A percentile compares a stretch with the other conserved stretches of the same genome.
These are phyloP conservation scores for Erigeron canadensis DNA, from an alignment of 129 eudicot species.

Conservation along the genomic window DNA sequence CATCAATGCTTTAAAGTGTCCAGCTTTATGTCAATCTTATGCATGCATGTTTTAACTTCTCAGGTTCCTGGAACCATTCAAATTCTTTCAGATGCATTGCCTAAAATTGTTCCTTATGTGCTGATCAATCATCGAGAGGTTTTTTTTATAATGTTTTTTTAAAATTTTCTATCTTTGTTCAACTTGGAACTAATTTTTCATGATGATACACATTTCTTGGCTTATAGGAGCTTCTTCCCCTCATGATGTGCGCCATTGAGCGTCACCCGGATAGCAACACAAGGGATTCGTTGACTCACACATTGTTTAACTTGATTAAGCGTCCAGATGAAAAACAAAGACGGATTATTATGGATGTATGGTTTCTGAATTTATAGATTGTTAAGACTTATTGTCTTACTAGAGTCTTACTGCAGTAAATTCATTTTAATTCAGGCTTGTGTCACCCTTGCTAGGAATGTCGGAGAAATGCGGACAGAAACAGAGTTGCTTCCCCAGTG, in stretches of 20 bases:
- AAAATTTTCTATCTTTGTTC: constrained; percentile 2
- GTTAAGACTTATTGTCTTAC: neutral
- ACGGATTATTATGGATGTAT: constrained; percentile 92
- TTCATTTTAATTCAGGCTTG: constrained; percentile 67
- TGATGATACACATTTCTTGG: constrained; percentile 5
- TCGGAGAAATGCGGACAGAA: constrained; percentile 94
- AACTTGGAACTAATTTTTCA: constrained; percentile 6
- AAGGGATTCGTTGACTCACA: constrained; percentile 95
- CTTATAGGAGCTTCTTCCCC: constrained; percentile 91
- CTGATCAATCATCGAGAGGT: constrained; percentile 98
- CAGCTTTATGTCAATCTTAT: constrained; percentile 14
- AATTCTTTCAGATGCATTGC: constrained; percentile 87
- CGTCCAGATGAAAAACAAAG: constrained; percentile 98
- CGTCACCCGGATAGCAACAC: constrained; percentile 87
- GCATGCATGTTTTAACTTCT: constrained; percentile 25
- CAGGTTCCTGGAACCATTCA: constrained; percentile 94
- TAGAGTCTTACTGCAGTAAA: constrained; percentile 4
- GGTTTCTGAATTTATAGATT: constrained; percentile 29
- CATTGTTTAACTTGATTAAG: constrained; percentile 87
- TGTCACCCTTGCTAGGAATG: constrained; percentile 86
- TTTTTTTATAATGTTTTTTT: constrained; percentile 4
- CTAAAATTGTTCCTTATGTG: constrained; percentile 97
- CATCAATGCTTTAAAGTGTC: constrained; percentile 1
- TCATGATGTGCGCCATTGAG: constrained; percentile 98
- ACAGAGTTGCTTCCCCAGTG: constrained; percentile 97